A percentile compares a stretch with the other conserved stretches of the same genome.
Conservation (phyloP, 2,329 filamentous ascomycete species). For the Monosporascus cannonballus region DNA sequence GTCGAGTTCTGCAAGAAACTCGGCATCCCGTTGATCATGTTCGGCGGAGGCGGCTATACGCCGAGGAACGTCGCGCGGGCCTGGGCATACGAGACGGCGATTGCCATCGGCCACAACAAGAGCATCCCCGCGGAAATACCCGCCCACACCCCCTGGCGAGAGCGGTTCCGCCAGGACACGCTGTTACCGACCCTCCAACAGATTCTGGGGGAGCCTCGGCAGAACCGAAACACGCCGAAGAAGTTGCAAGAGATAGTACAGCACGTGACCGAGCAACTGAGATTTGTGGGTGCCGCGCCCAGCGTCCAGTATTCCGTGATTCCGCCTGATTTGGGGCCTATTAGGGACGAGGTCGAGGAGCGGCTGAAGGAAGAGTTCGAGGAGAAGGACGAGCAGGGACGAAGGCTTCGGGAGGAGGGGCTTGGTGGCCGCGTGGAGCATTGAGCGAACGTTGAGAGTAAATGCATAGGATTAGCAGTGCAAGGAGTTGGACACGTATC, state of each 20-base stretch:
- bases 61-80: constrained; percentile 92
- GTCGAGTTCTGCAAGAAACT: constrained; percentile 82
- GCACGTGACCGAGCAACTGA: constrained; percentile 76
- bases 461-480: too few species aligned
- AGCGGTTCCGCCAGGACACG: constrained; percentile 82
- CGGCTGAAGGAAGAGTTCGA: constrained; percentile 59
- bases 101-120: constrained; percentile 71
- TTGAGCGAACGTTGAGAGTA: not conserved
- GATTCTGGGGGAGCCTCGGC: constrained; percentile 58
- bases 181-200: constrained; percentile 83
- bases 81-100: constrained; percentile 94
- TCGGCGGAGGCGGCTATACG: constrained; percentile 94
- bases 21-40: constrained; percentile 75
- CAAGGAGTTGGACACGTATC: constrained; percentile 7
- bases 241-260: constrained; percentile 70
- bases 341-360: constrained; percentile 64
- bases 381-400: constrained; percentile 48
- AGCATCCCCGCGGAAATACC: constrained; percentile 70
- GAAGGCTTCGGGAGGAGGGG: constrained; percentile 50
- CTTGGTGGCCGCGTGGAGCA: constrained; percentile 51
- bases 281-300: constrained; percentile 78
- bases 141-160: constrained; percentile 73
- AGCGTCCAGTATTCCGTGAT: constrained; percentile 81
- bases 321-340: constrained; percentile 65
- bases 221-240: constrained; percentile 75